Conservation (phyloP, 2,329 filamentous ascomycete genomes). For the Microcyclospora pomicola region DNA sequence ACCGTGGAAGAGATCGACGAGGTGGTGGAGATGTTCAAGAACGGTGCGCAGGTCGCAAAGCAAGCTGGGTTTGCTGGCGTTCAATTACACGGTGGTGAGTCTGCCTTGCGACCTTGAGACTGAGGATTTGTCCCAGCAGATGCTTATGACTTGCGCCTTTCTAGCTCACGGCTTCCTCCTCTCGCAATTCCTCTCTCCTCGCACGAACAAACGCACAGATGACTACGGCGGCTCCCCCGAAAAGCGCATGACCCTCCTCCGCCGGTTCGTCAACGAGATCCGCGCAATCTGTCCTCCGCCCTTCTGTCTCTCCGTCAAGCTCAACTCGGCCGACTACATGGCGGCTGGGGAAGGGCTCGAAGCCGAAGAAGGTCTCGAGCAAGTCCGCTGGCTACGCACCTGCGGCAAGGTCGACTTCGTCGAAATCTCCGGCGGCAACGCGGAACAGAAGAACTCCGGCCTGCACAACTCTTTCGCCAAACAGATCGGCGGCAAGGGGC, state of each 20-base stretch:
- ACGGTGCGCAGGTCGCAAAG: slow-evolving; percentile 36
- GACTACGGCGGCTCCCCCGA: slow-evolving; percentile 34
- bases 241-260: slow-evolving; percentile 33
- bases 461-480: slow-evolving; percentile 13
- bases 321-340: slow-evolving; percentile 38
- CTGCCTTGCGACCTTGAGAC: slow-evolving; percentile 15
- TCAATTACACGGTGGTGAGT: slow-evolving; percentile 32
- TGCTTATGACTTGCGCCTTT: no score
- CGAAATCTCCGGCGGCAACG: slow-evolving; percentile 50
- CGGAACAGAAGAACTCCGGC: slow-evolving; percentile 11
- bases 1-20: slow-evolving; percentile 38
- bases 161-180: slow-evolving; percentile 34
- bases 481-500: slow-evolving; percentile 23
- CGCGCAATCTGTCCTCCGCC: slow-evolving; percentile 27
- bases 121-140: no score
- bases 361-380: slow-evolving; percentile 42
- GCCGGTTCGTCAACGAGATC: slow-evolving; percentile 31
- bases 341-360: slow-evolving; percentile 9
- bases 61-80: slow-evolving; percentile 41
- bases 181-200: slow-evolving; percentile 27
- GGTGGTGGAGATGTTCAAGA: slow-evolving; percentile 40
- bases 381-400: slow-evolving; percentile 38
- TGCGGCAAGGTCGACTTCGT: slow-evolving; percentile 48
- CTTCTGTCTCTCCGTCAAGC: slow-evolving; percentile 36
- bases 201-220: slow-evolving; percentile 36